Percentiles rank a stretch among this genome's conserved stretches.
Conservation (phyloP, 129 eudicot genomes). For the Flaveria bidentis region DNA sequence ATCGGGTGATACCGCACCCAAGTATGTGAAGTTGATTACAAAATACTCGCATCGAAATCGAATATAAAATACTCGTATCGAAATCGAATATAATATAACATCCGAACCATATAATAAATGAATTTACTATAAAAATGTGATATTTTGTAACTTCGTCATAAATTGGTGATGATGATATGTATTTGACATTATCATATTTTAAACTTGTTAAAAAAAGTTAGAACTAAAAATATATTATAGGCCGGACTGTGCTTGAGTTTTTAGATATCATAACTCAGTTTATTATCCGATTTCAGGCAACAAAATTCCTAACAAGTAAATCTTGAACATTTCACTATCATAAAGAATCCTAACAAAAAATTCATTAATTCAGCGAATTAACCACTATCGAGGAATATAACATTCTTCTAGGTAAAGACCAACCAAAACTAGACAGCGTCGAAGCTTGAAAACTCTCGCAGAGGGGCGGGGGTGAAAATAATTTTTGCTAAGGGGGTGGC, state of each 20-base stretch:
- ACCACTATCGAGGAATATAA: not conserved
- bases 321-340: no score
- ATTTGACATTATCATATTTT: not conserved
- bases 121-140: no score
- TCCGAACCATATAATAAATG: no score
- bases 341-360: no score
- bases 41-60: no score
- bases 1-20: not conserved
- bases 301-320: not conserved
- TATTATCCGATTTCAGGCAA: not conserved
- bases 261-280: not conserved
- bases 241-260: not conserved
- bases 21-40: not conserved
- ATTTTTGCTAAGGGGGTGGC: no score
- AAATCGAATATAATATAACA: no score
- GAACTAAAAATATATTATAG: not conserved
- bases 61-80: not conserved
- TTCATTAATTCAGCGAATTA: no score
- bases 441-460: no score
- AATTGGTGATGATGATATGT: not conserved
- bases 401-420: not conserved
- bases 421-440: no score
- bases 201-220: no score
- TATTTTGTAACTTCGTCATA: not conserved
- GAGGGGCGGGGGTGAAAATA: no score